Conservation (phyloP, 2,329 filamentous ascomycete species). For the Phyllosticta ampelicida region DNA sequence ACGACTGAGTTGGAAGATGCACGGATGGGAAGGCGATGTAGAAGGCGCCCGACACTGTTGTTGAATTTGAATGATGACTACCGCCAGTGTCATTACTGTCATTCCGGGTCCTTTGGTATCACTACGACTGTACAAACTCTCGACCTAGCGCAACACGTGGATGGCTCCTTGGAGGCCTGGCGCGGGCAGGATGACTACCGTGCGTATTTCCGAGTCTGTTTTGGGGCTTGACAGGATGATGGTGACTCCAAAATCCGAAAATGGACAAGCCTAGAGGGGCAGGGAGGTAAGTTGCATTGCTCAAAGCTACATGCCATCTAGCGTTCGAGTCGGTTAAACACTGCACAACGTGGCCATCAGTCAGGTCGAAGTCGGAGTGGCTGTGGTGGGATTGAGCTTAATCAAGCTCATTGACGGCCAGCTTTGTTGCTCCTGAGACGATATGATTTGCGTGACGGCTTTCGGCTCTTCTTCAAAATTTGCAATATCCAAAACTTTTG, state of each 20-base stretch:
- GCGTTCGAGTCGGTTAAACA: neutral
- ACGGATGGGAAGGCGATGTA: neutral
- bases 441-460: neutral
- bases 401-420: no score
- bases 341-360: neutral
- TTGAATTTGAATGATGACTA: neutral
- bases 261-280: neutral
- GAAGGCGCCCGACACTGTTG: neutral
- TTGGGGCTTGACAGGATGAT: neutral
- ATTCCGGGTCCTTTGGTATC: neutral
- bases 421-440: neutral
- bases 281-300: neutral
- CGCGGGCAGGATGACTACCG: neutral
- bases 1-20: neutral
- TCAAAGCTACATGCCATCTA: neutral
- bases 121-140: neutral
- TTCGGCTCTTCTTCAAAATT: neutral
- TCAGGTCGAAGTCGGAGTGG: neutral
- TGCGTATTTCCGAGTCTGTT: neutral
- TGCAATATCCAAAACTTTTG: neutral
- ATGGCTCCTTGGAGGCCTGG: neutral
- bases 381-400: neutral
- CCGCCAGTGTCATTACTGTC: neutral
- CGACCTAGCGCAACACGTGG: neutral
- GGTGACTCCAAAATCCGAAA: neutral